Conservation (phyloP, 2,329 filamentous ascomycete genomes). For the Rhynchosporium agropyri region DNA sequence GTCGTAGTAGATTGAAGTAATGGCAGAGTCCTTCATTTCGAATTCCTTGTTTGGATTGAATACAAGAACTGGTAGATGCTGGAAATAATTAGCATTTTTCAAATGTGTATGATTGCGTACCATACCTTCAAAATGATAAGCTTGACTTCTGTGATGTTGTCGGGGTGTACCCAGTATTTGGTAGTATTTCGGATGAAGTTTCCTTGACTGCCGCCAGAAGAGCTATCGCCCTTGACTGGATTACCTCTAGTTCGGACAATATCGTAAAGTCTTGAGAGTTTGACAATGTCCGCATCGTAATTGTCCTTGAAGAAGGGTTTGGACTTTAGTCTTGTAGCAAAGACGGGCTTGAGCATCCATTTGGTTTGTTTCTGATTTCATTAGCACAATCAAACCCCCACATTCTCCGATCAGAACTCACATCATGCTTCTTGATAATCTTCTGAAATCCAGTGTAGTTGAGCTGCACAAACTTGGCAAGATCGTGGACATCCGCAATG, state of each 20-base stretch:
- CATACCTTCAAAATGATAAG: slow-evolving; percentile 86
- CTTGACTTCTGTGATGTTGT: slow-evolving; percentile 98
- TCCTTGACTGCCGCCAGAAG: slow-evolving; percentile 88
- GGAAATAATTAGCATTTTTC: slow-evolving; percentile 29
- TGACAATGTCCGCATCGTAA: slow-evolving; percentile 93
- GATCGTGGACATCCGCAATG: slow-evolving; percentile 96
- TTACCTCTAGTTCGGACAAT: slow-evolving; percentile 90
- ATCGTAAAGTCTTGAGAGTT: slow-evolving; percentile 94
- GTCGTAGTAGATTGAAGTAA: slow-evolving; percentile 98
- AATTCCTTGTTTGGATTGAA: slow-evolving; percentile 99
- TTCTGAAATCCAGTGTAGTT: slow-evolving; percentile 99
- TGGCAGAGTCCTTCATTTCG: slow-evolving; percentile 84
- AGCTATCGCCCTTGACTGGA: slow-evolving; percentile 86
- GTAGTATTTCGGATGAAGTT: slow-evolving; percentile 97
- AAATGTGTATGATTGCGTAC: background rate
- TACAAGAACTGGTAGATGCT: slow-evolving; percentile 91
- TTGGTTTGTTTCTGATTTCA: slow-evolving; percentile 78
- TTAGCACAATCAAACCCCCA: slow-evolving; percentile 21
- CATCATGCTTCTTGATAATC: slow-evolving; percentile 99
- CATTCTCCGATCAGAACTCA: slow-evolving; percentile 49
- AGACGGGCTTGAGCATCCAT: slow-evolving; percentile 94
- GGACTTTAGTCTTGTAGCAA: slow-evolving; percentile 88
- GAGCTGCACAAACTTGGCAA: slow-evolving; percentile 96
- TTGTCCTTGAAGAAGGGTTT: slow-evolving; percentile 99
- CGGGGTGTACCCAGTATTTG: slow-evolving; percentile 98